Conservation (phyloP, 768 basidiomycete species). For the Boletus reticuloceps region DNA sequence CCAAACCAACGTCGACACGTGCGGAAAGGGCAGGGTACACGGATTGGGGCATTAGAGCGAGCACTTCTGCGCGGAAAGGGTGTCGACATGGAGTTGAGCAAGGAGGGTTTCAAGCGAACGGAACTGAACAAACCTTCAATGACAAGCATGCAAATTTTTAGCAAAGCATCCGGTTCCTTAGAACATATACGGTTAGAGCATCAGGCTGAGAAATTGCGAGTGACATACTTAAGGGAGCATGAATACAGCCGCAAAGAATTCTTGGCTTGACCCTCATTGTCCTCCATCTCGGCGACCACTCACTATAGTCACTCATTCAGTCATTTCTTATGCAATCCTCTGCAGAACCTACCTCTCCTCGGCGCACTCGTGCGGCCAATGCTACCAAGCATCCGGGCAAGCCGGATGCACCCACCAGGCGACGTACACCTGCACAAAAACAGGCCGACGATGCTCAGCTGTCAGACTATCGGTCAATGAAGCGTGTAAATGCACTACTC, state of each 20-base stretch:
- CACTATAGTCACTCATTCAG: background rate
- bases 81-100: background rate
- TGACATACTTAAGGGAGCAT: too few species aligned
- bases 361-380: background rate
- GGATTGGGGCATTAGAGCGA: background rate
- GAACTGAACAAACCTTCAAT: too few species aligned
- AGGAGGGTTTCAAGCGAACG: background rate
- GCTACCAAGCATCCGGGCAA: background rate
- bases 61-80: background rate
- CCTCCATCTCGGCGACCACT: too few species aligned
- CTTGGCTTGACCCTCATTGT: too few species aligned
- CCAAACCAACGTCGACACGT: background rate
- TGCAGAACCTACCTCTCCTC: background rate
- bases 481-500: background rate
- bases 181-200: too few species aligned
- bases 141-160: too few species aligned
- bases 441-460: background rate
- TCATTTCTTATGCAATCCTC: background rate
- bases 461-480: background rate
- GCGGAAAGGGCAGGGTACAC: background rate
- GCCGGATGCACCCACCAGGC: background rate
- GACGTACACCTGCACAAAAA: background rate
- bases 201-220: too few species aligned
- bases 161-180: too few species aligned
- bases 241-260: too few species aligned